Evolutionary conservation across 257 asterid species (phyloP).

Genomic region (Haberlea rhodopensis): DNA sequence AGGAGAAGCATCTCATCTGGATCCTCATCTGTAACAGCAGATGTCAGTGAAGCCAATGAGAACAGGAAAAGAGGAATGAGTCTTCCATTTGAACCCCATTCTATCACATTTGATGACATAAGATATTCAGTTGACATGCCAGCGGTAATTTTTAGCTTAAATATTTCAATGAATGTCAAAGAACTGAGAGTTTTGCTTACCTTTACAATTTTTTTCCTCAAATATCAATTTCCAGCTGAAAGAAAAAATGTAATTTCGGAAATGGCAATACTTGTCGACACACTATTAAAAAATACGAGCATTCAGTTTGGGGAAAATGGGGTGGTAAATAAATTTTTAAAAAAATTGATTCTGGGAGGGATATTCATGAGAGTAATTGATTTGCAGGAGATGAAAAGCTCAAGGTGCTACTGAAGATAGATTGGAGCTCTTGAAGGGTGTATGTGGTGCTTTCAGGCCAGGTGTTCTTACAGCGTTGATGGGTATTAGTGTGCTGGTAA

Average conservation of each 20-base stretch:
- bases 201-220: too few relatives aligned
- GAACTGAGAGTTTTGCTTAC: neutral
- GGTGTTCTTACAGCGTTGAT: slow-evolving; percentile 58
- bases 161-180: neutral
- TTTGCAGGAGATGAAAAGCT: slow-evolving; percentile 43
- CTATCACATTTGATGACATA: slow-evolving; percentile 48
- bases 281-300: neutral
- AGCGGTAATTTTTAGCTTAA: slow-evolving; percentile 24
- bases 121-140: slow-evolving; percentile 59
- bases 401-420: slow-evolving; percentile 41
- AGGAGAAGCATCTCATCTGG: slow-evolving; percentile 26
- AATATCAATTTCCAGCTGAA: neutral
- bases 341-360: too few relatives aligned
- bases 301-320: too few relatives aligned
- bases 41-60: slow-evolving; percentile 13
- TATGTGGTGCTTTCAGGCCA: slow-evolving; percentile 51
- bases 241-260: neutral
- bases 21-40: slow-evolving; percentile 23
- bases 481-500: slow-evolving; percentile 70
- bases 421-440: slow-evolving; percentile 41
- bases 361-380: neutral
- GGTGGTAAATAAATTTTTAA: too few relatives aligned
- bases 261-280: neutral
- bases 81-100: slow-evolving; percentile 55
- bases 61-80: slow-evolving; percentile 39